A percentile compares a stretch with the other conserved stretches of the same genome.
phyloP scores from a whole-genome alignment of 345 rosid species.

The Stellera chamaejasme region DNA sequence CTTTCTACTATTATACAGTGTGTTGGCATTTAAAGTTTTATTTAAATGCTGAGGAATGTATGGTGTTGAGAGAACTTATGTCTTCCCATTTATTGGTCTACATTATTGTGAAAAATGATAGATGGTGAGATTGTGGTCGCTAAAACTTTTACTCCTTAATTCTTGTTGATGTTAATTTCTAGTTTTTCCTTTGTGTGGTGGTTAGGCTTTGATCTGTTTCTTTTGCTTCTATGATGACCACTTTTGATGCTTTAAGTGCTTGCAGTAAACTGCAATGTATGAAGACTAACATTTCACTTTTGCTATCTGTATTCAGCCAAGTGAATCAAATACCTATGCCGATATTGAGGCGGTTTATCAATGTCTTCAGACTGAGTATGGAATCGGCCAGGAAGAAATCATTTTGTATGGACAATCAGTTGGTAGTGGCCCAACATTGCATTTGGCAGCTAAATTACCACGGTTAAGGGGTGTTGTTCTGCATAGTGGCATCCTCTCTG shows the following conservation, averaged over 20 bases:
- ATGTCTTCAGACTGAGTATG: conserved; percentile 87
- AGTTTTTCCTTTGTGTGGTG: neutral
- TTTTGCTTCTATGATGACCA: neutral
- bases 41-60: neutral
- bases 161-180: neutral
- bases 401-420: conserved; percentile 96
- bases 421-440: conserved; percentile 95
- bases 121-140: neutral
- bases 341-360: conserved; percentile 96
- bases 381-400: conserved; percentile 84
- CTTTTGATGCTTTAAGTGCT: neutral
- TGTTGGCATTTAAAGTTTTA: neutral
- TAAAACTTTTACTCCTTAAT: neutral
- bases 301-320: conserved; percentile 48
- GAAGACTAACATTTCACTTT: conserved; percentile 4
- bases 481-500: conserved; percentile 98
- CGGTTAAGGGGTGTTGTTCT: conserved; percentile 95
- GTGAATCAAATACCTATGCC: conserved; percentile 87
- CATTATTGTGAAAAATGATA: neutral
- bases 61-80: neutral
- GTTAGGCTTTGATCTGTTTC: neutral
- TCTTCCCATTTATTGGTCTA: neutral
- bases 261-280: neutral
- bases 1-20: neutral
- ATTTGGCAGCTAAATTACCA: conserved; percentile 93